Base-by-base conservation (phyloP, 768 basidiomycete genomes). In the Trametes meyenii region DNA sequence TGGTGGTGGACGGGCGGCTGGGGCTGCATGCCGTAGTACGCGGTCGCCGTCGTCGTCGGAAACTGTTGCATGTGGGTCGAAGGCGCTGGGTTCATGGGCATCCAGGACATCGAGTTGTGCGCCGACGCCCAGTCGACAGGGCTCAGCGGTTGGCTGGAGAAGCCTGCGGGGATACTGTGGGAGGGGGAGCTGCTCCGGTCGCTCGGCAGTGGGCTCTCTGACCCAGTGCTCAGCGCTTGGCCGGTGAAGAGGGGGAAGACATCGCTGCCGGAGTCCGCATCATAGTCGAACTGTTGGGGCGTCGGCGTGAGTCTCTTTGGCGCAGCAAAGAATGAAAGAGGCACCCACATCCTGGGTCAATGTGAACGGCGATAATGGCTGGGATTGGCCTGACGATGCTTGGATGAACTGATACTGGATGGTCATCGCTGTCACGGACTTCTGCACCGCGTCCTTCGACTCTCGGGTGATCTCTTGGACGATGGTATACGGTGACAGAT, bases 401-500 rank as follows among this genome's bases (percentile, higher is more conserved):
- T 59, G 54, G 29, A 44, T 55, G 58, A 64, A 64, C 49, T 60
- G 62, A 19, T 60, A 64, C 38, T 54, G 42, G 54, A 60, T 49
- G 50, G 16, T 21, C 49, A 56, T 54, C n/a, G 52, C 58, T 38
- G 33, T 43, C 35, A 29, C 42, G 26, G 53, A 35, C 58, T 46
- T 55, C 54, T 60, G 58, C 6, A 35, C 13, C 33, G 38, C 2
- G 43, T 59, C 58, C 7, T 19, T 45, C 29, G 43, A 52, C 24
- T 55, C 23, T 67, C 52, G 59, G 35, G 58, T 45, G 48, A 91
- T 84, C 51, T 87, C 83, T 69, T 91, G 89, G 44, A 84, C 74
- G 67, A 91, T 88, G 2, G 81, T 83, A 71, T 82, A 90, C 57
- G 80, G 73, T 4, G 86, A 83, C 21, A 87, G 86, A 72, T 91